These are phyloP conservation scores for Fusarium longipes DNA, from an alignment of 2,329 filamentous ascomycete species.

Conservation along the genomic window DNA sequence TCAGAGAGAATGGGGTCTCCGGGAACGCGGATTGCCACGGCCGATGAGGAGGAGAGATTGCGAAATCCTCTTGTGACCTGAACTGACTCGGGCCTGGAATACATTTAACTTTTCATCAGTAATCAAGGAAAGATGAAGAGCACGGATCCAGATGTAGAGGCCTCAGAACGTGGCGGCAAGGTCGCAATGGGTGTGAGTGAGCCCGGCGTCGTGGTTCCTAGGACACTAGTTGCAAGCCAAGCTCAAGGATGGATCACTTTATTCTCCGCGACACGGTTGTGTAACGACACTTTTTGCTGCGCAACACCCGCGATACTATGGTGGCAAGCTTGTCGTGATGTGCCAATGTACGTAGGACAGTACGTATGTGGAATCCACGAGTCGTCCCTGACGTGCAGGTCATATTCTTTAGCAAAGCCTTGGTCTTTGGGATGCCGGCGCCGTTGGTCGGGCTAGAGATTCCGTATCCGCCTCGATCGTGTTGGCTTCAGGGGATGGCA, in stretches of 20 bases:
- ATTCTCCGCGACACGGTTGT: slow-evolving; percentile 48
- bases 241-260: slow-evolving; percentile 47
- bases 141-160: slow-evolving; percentile 36
- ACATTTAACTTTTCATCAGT: slow-evolving; percentile 26
- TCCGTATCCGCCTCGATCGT: slow-evolving; percentile 34
- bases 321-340: slow-evolving; percentile 38
- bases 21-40: slow-evolving; percentile 45
- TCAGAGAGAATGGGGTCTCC: slow-evolving; percentile 42
- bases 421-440: slow-evolving; percentile 31
- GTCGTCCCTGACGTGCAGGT: slow-evolving; percentile 45
- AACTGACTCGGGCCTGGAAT: slow-evolving; percentile 42
- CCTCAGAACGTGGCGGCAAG: slow-evolving; percentile 45
- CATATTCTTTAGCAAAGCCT: slow-evolving; percentile 32
- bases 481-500: slow-evolving; percentile 38
- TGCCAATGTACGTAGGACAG: slow-evolving; percentile 31
- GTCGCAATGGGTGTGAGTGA: slow-evolving; percentile 47
- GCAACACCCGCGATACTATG: slow-evolving; percentile 42
- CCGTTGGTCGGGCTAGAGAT: slow-evolving; percentile 38
- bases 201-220: slow-evolving; percentile 49
- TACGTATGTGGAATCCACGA: slow-evolving; percentile 38
- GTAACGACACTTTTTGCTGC: slow-evolving; percentile 45
- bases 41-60: slow-evolving; percentile 42
- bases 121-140: slow-evolving; percentile 14
- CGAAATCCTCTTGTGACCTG: slow-evolving; percentile 45
- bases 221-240: slow-evolving; percentile 48